Conservation (phyloP, 805 yeast species). For the Yarrowia keelungensis region DNA sequence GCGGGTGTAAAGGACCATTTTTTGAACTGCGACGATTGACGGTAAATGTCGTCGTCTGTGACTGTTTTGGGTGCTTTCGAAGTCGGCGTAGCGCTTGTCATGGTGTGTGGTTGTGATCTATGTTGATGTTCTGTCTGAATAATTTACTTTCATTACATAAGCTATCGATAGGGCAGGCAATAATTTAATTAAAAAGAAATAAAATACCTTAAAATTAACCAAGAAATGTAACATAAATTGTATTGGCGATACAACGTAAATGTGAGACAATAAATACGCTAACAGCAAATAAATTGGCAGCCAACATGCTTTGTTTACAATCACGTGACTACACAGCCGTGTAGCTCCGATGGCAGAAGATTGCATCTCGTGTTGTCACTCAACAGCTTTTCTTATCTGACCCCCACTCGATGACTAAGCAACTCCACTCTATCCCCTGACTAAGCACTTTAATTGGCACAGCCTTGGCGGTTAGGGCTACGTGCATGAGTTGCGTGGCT, state of each 20-base stretch:
- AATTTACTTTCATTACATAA: not conserved
- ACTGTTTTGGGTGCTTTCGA: slow-evolving; percentile 47
- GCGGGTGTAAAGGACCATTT: slow-evolving; percentile 81
- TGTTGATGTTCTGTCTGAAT: not conserved
- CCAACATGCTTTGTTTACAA: no score
- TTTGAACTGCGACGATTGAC: slow-evolving; percentile 83
- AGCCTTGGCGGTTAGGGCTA: slow-evolving; percentile 30
- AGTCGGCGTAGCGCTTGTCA: not conserved
- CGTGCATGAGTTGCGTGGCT: slow-evolving; percentile 25
- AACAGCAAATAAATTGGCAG: no score
- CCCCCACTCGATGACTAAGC: no score
- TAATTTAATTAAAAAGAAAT: no score
- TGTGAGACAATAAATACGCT: not conserved
- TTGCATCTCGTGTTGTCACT: no score
- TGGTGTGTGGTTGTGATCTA: not conserved
- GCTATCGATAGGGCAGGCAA: not conserved
- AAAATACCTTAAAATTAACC: no score
- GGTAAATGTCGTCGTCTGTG: slow-evolving; percentile 83
- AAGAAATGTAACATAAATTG: no score
- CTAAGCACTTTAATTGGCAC: slow-evolving; percentile 40
- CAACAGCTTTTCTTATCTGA: no score
- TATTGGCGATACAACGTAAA: no score
- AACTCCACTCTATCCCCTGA: no score
- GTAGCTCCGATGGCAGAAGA: no score
- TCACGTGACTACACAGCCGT: no score